Base-by-base conservation (phyloP, 2,329 filamentous ascomycete species). In the Fusarium piperis region DNA sequence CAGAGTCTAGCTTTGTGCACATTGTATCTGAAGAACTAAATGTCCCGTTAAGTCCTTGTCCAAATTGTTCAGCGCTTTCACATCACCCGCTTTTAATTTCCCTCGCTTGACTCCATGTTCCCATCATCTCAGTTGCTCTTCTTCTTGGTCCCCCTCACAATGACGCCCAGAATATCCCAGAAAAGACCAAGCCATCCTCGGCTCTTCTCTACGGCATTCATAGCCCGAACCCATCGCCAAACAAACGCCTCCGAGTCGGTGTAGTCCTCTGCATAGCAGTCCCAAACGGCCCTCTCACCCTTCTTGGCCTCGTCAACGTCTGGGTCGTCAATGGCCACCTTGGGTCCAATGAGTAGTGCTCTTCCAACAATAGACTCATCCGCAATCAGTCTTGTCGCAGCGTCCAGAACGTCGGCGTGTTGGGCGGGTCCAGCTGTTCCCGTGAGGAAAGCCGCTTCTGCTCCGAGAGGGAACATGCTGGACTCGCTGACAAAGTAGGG, bases 321-420 rank as follows among this genome's bases (percentile, higher is more conserved):
- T 8, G 28, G n/a, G 11, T 51, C 60, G 6, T 46, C 38, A 5
- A 62, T 56, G n/a, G 51, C 51, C 16, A 62, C 28, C 23, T 57
- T 38, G 18, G 60, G 60, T 2, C 60, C 60, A 11, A 62, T 44
- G 16, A 62, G 51, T 6, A 62, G 6, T 2, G 60, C 60, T 20
- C 60, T 62, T 15, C 60, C 60, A n/a, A 62, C 60, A 5, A 62
- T 57, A 6, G 60, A 57, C 28, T 57, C 52, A n/a, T 62, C 60
- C 7, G 60, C 60, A 20, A 62, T 41, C 28, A 62, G 13, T 3
- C 60, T 62, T n/a, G 60, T 62, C 16, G 28, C 60, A 12, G 60
- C 60, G 1, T 62, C 60, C 5, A 62, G 38, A 26, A 62, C 48
- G 6, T 62, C 60, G 5, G 28, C 60, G 39, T 62, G 52, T 16